These are phyloP conservation scores for Tricholoma flavovirens DNA, from an alignment of 768 basidiomycete genomes.

Conservation along the genomic window DNA sequence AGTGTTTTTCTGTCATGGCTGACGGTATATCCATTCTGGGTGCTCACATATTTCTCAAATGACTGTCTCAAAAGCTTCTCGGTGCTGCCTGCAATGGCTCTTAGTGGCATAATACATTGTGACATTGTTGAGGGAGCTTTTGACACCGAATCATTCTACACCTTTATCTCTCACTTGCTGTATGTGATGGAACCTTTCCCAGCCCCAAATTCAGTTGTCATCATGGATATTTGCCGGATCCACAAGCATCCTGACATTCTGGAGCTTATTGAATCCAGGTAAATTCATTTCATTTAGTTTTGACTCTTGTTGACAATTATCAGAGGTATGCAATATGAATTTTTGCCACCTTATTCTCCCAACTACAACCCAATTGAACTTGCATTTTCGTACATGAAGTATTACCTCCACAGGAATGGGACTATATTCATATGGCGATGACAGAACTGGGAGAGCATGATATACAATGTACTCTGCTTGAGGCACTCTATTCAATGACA, in stretches of 20 bases:
- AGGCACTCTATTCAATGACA: too few relatives aligned
- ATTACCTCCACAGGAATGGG: not conserved
- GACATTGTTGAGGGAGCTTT: constrained; percentile 22
- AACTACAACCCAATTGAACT: constrained; percentile 27
- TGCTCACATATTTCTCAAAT: not conserved
- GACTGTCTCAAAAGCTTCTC: constrained; percentile 17
- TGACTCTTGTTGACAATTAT: too few relatives aligned
- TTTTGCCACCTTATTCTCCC: constrained; percentile 24
- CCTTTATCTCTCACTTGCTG: constrained; percentile 20
- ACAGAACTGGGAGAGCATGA: too few relatives aligned
- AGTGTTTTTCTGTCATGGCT: not conserved
- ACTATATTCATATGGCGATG: too few relatives aligned
- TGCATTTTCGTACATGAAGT: not conserved
- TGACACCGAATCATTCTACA: constrained; percentile 12
- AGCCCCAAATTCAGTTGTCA: constrained; percentile 26
- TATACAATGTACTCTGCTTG: too few relatives aligned
- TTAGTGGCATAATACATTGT: constrained; percentile 26
- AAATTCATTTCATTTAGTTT: constrained; percentile 3
- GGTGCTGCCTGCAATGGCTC: constrained; percentile 27
- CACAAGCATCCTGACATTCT: constrained; percentile 24
- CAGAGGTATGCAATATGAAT: too few relatives aligned
- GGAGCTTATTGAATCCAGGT: constrained; percentile 26
- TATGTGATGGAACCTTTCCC: constrained; percentile 25
- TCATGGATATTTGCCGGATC: constrained; percentile 34
- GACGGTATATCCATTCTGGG: not conserved